phyloP scores from a whole-genome alignment of 2,329 filamentous ascomycete species.

The Coccinonectria pachysandricola region DNA sequence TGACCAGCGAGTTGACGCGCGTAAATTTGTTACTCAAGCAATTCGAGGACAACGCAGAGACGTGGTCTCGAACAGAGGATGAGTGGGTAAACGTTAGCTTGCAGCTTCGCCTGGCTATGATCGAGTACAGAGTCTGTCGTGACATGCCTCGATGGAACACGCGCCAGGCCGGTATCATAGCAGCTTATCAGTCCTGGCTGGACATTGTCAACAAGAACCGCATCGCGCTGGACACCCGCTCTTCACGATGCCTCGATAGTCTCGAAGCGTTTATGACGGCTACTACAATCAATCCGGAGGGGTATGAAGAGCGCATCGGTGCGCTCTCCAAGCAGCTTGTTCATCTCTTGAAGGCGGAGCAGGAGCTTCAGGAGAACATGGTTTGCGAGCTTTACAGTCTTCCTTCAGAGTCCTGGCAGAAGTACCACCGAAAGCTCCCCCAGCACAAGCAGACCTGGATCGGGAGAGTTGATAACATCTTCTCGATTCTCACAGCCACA shows the following conservation, averaged over 20 bases:
- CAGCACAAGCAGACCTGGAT: slow-evolving; percentile 5
- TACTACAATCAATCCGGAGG: background rate
- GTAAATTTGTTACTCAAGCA: slow-evolving; percentile 8
- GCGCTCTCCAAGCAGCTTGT: slow-evolving; percentile 10
- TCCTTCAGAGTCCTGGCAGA: slow-evolving; percentile 5
- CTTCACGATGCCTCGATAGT: background rate
- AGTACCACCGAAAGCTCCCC: slow-evolving; percentile 3
- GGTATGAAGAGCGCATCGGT: slow-evolving; percentile 8
- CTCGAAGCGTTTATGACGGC: background rate
- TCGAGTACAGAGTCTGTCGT: slow-evolving; percentile 6
- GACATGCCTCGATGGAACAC: no score
- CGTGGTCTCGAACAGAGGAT: slow-evolving; percentile 2
- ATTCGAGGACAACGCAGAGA: slow-evolving; percentile 4
- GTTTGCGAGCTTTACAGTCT: slow-evolving; percentile 15
- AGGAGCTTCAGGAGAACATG: slow-evolving; percentile 10
- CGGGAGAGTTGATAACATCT: slow-evolving; percentile 1
- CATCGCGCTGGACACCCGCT: slow-evolving; percentile 5
- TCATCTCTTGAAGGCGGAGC: slow-evolving; percentile 7
- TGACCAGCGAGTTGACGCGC: slow-evolving; percentile 9
- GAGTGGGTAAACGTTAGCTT: slow-evolving; percentile 1
- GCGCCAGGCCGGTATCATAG: no score
- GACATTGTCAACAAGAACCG: no score
- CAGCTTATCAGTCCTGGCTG: no score
- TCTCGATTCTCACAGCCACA: no score
- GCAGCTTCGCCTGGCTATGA: slow-evolving; percentile 5